Percentiles rank a stretch among this genome's conserved stretches.
These are phyloP conservation scores for Podospora pseudocomata DNA, from an alignment of 495 filamentous ascomycete genomes.

Conservation along the genomic window DNA sequence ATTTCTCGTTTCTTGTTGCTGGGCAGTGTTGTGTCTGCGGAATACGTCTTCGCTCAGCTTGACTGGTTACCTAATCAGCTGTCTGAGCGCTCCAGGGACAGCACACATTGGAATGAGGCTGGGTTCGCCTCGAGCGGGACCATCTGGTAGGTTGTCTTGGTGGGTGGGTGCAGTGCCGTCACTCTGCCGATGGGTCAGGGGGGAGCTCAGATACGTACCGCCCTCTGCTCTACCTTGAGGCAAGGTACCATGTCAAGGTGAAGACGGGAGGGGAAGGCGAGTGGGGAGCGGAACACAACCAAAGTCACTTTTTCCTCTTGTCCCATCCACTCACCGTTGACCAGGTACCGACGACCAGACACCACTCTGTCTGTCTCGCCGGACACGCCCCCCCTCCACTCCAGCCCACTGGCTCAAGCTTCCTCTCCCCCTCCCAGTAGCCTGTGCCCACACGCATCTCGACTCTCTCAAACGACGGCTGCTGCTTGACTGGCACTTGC, in stretches of 20 bases:
- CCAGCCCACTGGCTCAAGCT: conserved; percentile 12
- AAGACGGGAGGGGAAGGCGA: background rate
- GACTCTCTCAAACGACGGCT: background rate
- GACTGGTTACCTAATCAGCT: conserved; percentile 15
- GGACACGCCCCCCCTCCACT: conserved; percentile 7
- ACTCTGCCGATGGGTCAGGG: conserved; percentile 12
- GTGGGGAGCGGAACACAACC: background rate
- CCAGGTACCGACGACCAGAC: background rate
- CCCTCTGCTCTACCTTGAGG: background rate
- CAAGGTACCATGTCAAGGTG: conserved; percentile 3
- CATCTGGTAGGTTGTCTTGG: background rate
- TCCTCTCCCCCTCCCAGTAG: conserved; percentile 4
- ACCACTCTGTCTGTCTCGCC: background rate
- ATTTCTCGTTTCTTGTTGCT: conserved; percentile 16
- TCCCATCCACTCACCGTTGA: conserved; percentile 6
- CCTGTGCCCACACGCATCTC: background rate
- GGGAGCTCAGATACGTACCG: background rate
- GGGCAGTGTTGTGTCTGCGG: background rate
- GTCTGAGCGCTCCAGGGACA: conserved; percentile 5
- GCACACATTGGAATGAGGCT: conserved; percentile 23
- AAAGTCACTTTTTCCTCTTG: background rate
- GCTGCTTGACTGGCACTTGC: background rate
- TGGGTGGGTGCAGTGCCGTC: background rate
- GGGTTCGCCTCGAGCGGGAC: conserved; percentile 15
- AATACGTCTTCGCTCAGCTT: conserved; percentile 11